Evolutionary conservation across 495 filamentous ascomycete genomes (phyloP).

Genomic region (Aspergillus avenaceus): DNA sequence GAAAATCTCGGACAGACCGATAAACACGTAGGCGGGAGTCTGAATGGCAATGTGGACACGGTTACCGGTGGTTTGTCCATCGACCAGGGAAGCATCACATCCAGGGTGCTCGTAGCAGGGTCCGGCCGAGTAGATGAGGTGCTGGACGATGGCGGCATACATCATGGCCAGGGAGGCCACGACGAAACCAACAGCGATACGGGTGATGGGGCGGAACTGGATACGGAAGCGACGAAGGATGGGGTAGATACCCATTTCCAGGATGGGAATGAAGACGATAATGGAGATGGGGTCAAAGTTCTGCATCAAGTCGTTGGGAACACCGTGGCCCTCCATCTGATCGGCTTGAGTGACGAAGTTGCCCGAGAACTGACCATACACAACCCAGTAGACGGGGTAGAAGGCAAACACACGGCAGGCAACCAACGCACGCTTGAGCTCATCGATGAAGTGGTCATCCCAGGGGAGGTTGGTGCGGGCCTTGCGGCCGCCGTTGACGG

Average conservation of each 20-base stretch:
- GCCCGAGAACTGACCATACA: slow-evolving; percentile 54
- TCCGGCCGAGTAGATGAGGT: slow-evolving; percentile 60
- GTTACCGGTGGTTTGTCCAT: slow-evolving; percentile 36
- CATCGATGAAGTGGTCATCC: slow-evolving; percentile 62
- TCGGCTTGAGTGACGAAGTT: slow-evolving; percentile 57
- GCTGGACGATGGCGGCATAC: slow-evolving; percentile 66
- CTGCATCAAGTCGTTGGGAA: slow-evolving; percentile 69
- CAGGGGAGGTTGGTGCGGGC: slow-evolving; percentile 35
- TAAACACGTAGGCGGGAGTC: slow-evolving; percentile 64
- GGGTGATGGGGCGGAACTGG: slow-evolving; percentile 65
- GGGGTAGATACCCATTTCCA: slow-evolving; percentile 67
- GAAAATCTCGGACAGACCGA: slow-evolving; percentile 71
- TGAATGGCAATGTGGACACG: slow-evolving; percentile 65
- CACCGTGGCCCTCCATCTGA: slow-evolving; percentile 51
- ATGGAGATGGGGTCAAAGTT: slow-evolving; percentile 76
- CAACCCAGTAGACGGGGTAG: slow-evolving; percentile 59
- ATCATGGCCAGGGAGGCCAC: slow-evolving; percentile 61
- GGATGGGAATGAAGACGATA: slow-evolving; percentile 66
- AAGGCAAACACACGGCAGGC: slow-evolving; percentile 60
- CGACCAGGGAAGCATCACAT: slow-evolving; percentile 27
- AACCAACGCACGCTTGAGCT: slow-evolving; percentile 54
- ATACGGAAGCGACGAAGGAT: slow-evolving; percentile 58
- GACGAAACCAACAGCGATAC: slow-evolving; percentile 70
- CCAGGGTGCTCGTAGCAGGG: slow-evolving; percentile 44
- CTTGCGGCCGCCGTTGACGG: slow-evolving; percentile 29